Base-by-base conservation (phyloP, 129 eudicot species). In the Kitagawia praeruptora region DNA sequence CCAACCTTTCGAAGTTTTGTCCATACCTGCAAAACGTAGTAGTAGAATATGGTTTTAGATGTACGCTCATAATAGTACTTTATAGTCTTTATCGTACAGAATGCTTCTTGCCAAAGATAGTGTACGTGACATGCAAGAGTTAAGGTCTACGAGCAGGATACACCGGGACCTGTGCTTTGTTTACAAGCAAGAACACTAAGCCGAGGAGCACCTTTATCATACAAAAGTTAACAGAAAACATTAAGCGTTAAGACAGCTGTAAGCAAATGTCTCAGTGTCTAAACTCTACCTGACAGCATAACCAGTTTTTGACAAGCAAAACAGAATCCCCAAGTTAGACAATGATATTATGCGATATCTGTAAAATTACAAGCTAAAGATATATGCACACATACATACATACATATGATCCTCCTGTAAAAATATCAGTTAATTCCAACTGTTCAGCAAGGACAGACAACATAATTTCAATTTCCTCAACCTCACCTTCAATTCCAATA, bases 1-100 rank as follows among this genome's bases (percentile, higher is more conserved):
- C 97, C 99, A 66, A 92, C 79, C 64, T 79, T 87, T 42, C 87
- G 89, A 84, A 95, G 88, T 88, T 87, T 95, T 28, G 84, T 84
- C 94, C 97, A 95, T 69, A 92, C 74, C 99, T 95, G 86, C 79
- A 86, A 75, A 77, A 78, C 79, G 19, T 54, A 73, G 39, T 61
- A 25, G 37, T 34, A 34, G 37, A 34, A 34, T 34, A 34, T 34
- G 2, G 2, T 34, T 34, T 34, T 34, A 34, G 37, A 34, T 34
- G 37, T 34, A 34, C 37, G 37, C 37, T 34, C 2, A 34, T 34
- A 34, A 34, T 34, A 34, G 37, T 34, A 34, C 37, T 34, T 34
- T 34, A 34, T 2, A 34, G 8, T 16, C 41, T 31, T 11, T 69
- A 34, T 28, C 21, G 13, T 28, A 67, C 21, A 67, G 41, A 27